Evolutionary conservation across 148 eudicot genomes (phyloP), one percentile per base, ranked within the genome.

Genomic region (Vaccinium darrowii): DNA sequence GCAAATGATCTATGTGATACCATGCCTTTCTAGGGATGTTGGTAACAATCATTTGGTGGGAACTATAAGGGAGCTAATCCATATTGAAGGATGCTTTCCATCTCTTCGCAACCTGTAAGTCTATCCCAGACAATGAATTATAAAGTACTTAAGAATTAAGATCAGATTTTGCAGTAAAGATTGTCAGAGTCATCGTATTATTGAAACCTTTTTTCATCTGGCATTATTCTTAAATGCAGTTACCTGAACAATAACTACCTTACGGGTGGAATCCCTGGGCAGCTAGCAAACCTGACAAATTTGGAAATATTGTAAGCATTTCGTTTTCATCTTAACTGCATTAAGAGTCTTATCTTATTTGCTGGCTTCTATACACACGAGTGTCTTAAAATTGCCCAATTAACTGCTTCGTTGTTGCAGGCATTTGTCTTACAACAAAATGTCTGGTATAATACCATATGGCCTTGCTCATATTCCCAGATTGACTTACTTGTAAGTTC

Each of bases 1-100:
- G 52, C 27, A 39, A 21, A 69, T 73, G 50, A 73, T 73, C n/a
- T 36, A 51, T 82, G 83, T 16, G 21, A 30, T 79, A 21, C 47
- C 78, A 14, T 82, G 50, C 87, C 23, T 60, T 87, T 87, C n/a
- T 53, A 96, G 98, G 91, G 99, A 96, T 89, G 92, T 93, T 83
- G 95, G 97, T 77, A 96, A 92, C 90, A 94, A 96, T 88, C 99
- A 96, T 89, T 85, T 96, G 87, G 94, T 92, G 75, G 99, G 99
- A 84, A 96, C 99, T 43, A 96, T 96, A 80, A 92, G 99, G 88
- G 99, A 96, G 87, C 92, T 96, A 76, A 96, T 96, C 85, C 94
- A 95, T 67, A 92, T 92, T 79, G 98, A 96, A 88, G 99, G 99
- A 83, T 92, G 99, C 85, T 96, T 96, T 87, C 98, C 98, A 80